Evolutionary conservation across 371 early-diverging fungal genomes (phyloP), one percentile per base, ranked within the genome.

Genomic region (Funneliformis caledonium): DNA sequence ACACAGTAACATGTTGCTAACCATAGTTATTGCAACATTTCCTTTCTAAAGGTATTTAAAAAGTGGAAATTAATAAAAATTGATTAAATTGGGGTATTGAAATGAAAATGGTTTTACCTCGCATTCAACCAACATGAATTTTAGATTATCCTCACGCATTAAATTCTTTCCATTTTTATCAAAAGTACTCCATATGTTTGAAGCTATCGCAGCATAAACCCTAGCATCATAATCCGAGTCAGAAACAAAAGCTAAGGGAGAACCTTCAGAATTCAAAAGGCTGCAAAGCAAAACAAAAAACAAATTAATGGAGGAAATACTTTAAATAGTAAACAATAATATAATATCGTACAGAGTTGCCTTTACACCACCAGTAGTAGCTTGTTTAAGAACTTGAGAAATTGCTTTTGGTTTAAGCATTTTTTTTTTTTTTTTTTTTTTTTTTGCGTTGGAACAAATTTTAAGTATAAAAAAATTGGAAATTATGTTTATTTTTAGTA

Each of bases 161-260:
- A 79, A 83, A 81, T 45, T 60, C 61, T 81, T 82, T 14, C 84
- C 83, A 81, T 89, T 90, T 78, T 92, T 89, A 82, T 92, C 91
- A 69, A 94, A 93, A 10, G 92, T 92, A 48, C 88, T 89, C 94
- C 95, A 95, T n/a, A 93, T 88, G 83, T 93, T 93, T 76, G 93
- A 90, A 3, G 91, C 91, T 56, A 94, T 91, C 22, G 95, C 94
- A 11, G 94, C 92, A 80, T 91, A 87, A 67, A 90, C 88, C 50
- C 89, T 89, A 1, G 93, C 93, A 42, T 91, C 88, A 47, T 88
- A 86, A 70, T 91, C 92, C 19, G 89, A 85, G 26, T 89, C 90
- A 42, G 93, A 92, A 47, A 92, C 88, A 83, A 89, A 95, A 9
- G 93, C 91, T 47, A 95, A 83, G 26, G 94, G 83, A 1, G 93